Evolutionary conservation across 345 rosid species (phyloP).

Genomic region (Adansonia digitata): DNA sequence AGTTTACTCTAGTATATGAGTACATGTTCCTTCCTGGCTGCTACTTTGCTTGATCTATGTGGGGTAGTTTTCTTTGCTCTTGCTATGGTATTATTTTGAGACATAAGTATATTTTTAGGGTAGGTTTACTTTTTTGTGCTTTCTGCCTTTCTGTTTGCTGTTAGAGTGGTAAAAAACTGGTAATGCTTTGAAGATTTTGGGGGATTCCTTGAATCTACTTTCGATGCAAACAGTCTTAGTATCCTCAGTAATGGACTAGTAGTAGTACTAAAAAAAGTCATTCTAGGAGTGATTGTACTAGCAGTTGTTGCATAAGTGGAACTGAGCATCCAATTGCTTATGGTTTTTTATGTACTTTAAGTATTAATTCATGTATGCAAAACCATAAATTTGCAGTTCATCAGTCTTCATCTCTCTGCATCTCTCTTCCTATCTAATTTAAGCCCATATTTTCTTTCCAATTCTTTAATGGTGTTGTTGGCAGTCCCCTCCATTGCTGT

Average conservation of each 20-base stretch:
- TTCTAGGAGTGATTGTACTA: constrained; percentile 26
- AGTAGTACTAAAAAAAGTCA: constrained; percentile 20
- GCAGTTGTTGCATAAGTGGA: constrained; percentile 22
- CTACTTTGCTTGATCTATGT: neutral
- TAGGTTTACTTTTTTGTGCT: neutral
- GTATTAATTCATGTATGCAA: constrained; percentile 15
- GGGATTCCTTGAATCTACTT: constrained; percentile 23
- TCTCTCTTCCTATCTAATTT: neutral
- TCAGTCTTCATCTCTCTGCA: neutral
- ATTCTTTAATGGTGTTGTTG: constrained; percentile 8
- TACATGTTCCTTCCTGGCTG: neutral
- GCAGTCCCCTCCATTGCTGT: constrained; percentile 1
- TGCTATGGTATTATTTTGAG: neutral
- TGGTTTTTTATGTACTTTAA: constrained; percentile 18
- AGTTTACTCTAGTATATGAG: neutral
- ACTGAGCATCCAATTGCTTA: constrained; percentile 27
- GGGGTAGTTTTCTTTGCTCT: neutral
- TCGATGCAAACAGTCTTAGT: constrained; percentile 34
- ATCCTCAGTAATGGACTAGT: constrained; percentile 5
- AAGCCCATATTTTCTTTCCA: neutral
- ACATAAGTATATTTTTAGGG: neutral
- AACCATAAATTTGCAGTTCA: constrained; percentile 22
- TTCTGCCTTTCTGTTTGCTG: neutral
- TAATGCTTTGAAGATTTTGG: constrained; percentile 24
- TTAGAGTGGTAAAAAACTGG: neutral